A percentile compares a stretch with the other conserved stretches of the same genome.
phyloP scores from a whole-genome alignment of 352 stramenopile genomes.

The Phytophthora kernoviae region DNA sequence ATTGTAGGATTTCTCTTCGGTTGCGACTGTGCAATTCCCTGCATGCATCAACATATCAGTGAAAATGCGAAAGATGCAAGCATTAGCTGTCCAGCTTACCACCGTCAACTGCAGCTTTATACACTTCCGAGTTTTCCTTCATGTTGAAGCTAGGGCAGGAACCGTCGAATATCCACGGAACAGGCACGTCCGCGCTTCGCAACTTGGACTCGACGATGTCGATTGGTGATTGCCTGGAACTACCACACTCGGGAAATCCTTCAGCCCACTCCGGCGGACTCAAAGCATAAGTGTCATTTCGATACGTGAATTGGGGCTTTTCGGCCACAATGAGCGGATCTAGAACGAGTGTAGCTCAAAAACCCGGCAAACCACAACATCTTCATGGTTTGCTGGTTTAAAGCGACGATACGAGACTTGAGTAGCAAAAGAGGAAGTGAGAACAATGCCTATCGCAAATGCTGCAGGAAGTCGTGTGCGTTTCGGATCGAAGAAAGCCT shows the following conservation, averaged over 20 bases:
- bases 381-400: conserved; percentile 12
- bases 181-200: conserved; percentile 29
- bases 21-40: conserved; percentile 43
- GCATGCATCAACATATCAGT: conserved; percentile 5
- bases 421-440: conserved; percentile 10
- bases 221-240: conserved; percentile 35
- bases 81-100: no score
- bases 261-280: conserved; percentile 26
- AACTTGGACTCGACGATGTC: conserved; percentile 33
- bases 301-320: conserved; percentile 17
- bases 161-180: conserved; percentile 37
- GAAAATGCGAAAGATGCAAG: no score
- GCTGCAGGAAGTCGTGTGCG: not conserved
- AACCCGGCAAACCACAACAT: not conserved
- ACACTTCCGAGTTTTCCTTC: conserved; percentile 21
- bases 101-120: conserved; percentile 28
- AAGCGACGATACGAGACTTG: no score
- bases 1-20: conserved; percentile 23
- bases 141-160: conserved; percentile 30
- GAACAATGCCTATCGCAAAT: no score
- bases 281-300: conserved; percentile 11
- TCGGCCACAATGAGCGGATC: not conserved
- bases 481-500: conserved; percentile 5
- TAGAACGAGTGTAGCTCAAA: conserved; percentile 1
- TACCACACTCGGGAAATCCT: conserved; percentile 19